These are phyloP conservation scores for Cercospora berteroae DNA, from an alignment of 2,329 filamentous ascomycete species.

Conservation along the genomic window DNA sequence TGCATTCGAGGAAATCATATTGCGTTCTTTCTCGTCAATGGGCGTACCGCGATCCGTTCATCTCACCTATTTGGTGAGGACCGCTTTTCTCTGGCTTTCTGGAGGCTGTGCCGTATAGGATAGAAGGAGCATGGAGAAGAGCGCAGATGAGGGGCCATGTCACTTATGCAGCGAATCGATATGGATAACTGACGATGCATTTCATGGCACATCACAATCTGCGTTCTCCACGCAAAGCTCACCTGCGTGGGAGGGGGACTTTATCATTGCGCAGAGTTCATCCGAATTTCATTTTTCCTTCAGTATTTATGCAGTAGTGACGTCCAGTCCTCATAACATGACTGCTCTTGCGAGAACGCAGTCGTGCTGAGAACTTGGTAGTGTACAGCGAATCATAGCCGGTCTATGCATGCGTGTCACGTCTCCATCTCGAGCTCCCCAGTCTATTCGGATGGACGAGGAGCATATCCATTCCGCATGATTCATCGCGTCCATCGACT, in stretches of 20 bases:
- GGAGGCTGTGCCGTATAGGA: not conserved
- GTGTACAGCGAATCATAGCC: slow-evolving; percentile 19
- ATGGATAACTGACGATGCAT: not conserved
- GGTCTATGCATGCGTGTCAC: slow-evolving; percentile 2
- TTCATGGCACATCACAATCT: not conserved
- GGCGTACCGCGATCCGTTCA: not conserved
- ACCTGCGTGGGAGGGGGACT: not conserved
- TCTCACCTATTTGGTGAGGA: not conserved
- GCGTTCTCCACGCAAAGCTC: not conserved
- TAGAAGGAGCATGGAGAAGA: not conserved
- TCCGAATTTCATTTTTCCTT: not conserved
- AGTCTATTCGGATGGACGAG: not conserved
- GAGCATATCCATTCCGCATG: not conserved
- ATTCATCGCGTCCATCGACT: not conserved
- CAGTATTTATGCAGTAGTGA: slow-evolving; percentile 5
- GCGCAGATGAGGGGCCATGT: not conserved
- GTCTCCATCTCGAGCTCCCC: not conserved
- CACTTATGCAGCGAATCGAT: slow-evolving; percentile 3
- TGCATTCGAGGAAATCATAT: not conserved
- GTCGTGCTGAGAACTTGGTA: slow-evolving; percentile 1
- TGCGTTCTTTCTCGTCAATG: not conserved
- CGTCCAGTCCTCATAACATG: not conserved
- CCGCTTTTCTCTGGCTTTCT: not conserved
- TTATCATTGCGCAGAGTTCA: not conserved
- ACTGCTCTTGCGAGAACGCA: not conserved